Conservation (phyloP, 1,284 basidiomycete species). For the Thelephora terrestris region DNA sequence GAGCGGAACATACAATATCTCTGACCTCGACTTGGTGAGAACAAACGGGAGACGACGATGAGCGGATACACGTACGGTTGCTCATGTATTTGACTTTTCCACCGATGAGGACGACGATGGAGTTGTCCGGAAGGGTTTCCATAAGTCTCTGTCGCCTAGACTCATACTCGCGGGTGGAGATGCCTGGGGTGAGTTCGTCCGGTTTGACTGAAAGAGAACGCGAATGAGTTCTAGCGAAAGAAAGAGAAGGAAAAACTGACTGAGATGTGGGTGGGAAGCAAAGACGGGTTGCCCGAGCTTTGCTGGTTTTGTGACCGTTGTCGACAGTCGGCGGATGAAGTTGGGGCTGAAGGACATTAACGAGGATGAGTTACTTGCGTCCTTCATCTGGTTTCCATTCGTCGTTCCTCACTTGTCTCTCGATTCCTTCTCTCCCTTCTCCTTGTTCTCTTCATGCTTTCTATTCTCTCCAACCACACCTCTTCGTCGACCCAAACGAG, state of each 20-base stretch:
- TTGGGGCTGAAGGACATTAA: too few relatives aligned
- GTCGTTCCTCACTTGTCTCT: background rate
- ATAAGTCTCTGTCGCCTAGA: slow-evolving; percentile 66
- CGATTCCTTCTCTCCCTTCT: background rate
- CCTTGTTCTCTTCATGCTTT: slow-evolving; percentile 30
- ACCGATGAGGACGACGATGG: slow-evolving; percentile 73
- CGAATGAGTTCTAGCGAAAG: background rate
- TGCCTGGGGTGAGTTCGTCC: slow-evolving; percentile 79
- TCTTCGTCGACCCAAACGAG: slow-evolving; percentile 45
- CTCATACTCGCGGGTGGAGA: slow-evolving; percentile 78
- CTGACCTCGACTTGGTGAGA: slow-evolving; percentile 16
- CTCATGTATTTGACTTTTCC: slow-evolving; percentile 85
- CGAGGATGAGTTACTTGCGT: background rate
- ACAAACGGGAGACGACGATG: slow-evolving; percentile 1
- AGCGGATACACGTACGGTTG: slow-evolving; percentile 48
- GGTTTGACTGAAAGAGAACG: slow-evolving; percentile 14
- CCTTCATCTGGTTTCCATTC: background rate
- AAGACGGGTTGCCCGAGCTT: slow-evolving; percentile 21
- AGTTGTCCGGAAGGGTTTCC: slow-evolving; percentile 66
- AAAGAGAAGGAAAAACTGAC: slow-evolving; percentile 9
- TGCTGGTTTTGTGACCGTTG: slow-evolving; percentile 15
- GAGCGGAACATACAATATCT: slow-evolving; percentile 38
- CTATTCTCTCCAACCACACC: slow-evolving; percentile 31
- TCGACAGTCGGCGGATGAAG: too few relatives aligned
- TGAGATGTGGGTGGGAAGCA: slow-evolving; percentile 21